A percentile compares a stretch with the other conserved stretches of the same genome.
These are phyloP conservation scores for Blastocystis sp. DNA, from an alignment of 352 stramenopile genomes.

Conservation along the genomic window DNA sequence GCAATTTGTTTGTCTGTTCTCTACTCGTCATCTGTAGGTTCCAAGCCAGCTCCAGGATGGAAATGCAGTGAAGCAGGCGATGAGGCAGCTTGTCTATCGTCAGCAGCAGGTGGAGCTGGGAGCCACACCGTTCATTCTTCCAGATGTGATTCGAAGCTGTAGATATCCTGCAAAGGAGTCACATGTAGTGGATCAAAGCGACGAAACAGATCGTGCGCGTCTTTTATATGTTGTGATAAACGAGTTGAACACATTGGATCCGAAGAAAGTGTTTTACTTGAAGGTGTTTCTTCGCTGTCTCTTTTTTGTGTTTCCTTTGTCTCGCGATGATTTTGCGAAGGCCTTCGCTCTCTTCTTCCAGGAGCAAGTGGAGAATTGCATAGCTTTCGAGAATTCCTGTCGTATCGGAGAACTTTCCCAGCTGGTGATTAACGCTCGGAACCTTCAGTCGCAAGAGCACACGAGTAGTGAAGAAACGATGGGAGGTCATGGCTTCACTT, in stretches of 20 bases:
- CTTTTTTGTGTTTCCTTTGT: not conserved
- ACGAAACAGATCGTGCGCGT: not conserved
- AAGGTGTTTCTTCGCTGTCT: slow-evolving; percentile 47
- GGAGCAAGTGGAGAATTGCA: not conserved
- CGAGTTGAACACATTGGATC: not conserved
- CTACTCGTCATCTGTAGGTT: not conserved
- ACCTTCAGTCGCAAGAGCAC: not conserved
- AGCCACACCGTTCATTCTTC: not conserved
- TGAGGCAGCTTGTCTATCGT: not conserved
- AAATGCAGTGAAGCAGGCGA: slow-evolving; percentile 14
- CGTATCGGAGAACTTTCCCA: slow-evolving; percentile 20
- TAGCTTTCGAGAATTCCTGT: not conserved
- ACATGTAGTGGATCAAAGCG: not conserved
- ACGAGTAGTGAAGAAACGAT: not conserved
- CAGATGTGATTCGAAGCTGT: not conserved
- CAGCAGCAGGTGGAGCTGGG: not conserved
- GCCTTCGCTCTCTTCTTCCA: slow-evolving; percentile 20
- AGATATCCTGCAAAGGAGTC: not conserved
- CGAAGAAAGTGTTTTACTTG: slow-evolving; percentile 34
- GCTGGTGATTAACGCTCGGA: slow-evolving; percentile 15
- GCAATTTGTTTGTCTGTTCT: not conserved
- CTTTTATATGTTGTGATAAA: not conserved
- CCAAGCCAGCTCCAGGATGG: slow-evolving; percentile 13
- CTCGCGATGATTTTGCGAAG: not conserved
- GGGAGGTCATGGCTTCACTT: not conserved